A percentile compares a stretch with the other conserved stretches of the same genome.
These are phyloP conservation scores for Silene vulgaris DNA, from an alignment of 179 eudicot species.

Conservation along the genomic window DNA sequence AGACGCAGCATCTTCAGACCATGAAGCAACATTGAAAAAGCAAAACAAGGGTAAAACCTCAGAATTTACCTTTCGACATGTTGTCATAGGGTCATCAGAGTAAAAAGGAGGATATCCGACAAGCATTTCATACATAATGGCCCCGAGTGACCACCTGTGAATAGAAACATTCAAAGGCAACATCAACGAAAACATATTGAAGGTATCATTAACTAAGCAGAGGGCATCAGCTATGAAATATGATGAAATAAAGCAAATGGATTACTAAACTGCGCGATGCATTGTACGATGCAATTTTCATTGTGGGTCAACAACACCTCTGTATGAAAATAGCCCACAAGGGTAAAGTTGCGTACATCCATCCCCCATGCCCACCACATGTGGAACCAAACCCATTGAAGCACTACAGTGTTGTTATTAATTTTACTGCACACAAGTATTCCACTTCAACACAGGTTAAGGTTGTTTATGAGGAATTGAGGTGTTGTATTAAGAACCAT, in stretches of 20 bases:
- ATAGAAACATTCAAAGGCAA: slow-evolving; percentile 15
- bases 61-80: slow-evolving; percentile 77
- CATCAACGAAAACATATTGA: not conserved
- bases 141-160: slow-evolving; percentile 94
- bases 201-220: slow-evolving; percentile 3
- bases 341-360: not conserved
- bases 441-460: too few relatives aligned
- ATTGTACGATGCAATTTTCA: not conserved
- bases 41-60: slow-evolving; percentile 6
- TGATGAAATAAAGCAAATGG: not conserved
- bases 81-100: slow-evolving; percentile 95
- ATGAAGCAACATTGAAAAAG: not conserved
- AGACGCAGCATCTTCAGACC: slow-evolving; percentile 9
- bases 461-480: too few relatives aligned
- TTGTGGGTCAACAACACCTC: not conserved
- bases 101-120: slow-evolving; percentile 97
- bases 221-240: not conserved
- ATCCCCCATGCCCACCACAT: too few relatives aligned
- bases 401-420: too few relatives aligned
- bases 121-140: slow-evolving; percentile 92
- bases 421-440: too few relatives aligned
- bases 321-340: not conserved
- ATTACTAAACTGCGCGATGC: not conserved
- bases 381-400: too few relatives aligned
- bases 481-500: too few relatives aligned